phyloP scores from a whole-genome alignment of 192 early-diverging fungal genomes.

The Mortierella claussenii region DNA sequence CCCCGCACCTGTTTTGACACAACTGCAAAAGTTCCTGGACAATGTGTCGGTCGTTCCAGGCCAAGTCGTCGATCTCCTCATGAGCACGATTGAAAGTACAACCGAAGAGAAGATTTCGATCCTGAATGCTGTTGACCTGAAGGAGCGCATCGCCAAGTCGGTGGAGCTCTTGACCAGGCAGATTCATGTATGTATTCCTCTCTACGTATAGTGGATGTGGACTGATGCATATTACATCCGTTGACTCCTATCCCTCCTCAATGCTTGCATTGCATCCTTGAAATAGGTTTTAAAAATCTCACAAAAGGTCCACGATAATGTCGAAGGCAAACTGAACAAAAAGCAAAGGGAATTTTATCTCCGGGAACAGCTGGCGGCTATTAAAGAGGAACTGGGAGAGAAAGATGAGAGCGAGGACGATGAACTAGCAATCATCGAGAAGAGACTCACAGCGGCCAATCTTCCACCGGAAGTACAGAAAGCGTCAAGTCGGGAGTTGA shows the following conservation, averaged over 20 bases:
- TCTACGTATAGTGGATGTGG: too few species aligned
- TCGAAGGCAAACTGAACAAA: constrained; percentile 79
- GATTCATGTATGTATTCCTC: constrained; percentile 63
- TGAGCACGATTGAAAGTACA: constrained; percentile 75
- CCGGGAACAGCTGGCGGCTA: constrained; percentile 83
- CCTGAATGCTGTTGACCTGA: constrained; percentile 64
- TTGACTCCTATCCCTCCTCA: background rate
- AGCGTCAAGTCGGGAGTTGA: constrained; percentile 71
- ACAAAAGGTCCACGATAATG: constrained; percentile 74
- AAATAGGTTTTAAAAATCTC: constrained; percentile 85
- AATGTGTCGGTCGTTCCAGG: constrained; percentile 58
- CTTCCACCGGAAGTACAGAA: constrained; percentile 69
- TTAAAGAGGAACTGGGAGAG: constrained; percentile 84
- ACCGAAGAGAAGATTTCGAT: constrained; percentile 78
- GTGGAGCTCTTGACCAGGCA: constrained; percentile 76
- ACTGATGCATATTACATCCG: too few species aligned
- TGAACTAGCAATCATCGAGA: constrained; percentile 69
- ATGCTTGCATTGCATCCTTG: too few species aligned
- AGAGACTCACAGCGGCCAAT: constrained; percentile 64
- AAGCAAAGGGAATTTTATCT: constrained; percentile 86
- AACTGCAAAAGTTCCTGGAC: constrained; percentile 75
- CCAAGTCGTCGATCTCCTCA: constrained; percentile 74
- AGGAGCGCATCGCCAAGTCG: constrained; percentile 64
- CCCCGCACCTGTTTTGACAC: constrained; percentile 68
- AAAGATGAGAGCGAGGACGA: constrained; percentile 72